Evolutionary conservation across 352 stramenopile genomes (phyloP).

Genomic region (Pythium grandisporangium): DNA sequence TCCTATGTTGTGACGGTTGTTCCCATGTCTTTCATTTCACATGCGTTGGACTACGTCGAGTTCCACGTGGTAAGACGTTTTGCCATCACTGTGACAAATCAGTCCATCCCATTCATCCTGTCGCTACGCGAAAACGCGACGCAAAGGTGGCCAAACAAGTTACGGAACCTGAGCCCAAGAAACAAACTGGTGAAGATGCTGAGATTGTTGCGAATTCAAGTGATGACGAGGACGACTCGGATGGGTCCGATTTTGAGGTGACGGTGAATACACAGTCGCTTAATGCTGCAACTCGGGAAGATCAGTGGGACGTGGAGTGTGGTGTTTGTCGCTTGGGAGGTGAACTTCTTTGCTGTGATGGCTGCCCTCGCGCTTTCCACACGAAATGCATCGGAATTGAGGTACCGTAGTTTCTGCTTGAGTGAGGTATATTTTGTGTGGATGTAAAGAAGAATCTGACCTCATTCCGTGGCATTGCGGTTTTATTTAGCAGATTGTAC

Average conservation of each 20-base stretch:
- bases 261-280: slow-evolving; percentile 8
- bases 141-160: slow-evolving; percentile 1
- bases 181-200: too few relatives aligned
- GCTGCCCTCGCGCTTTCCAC: slow-evolving; percentile 90
- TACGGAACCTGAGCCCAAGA: background rate
- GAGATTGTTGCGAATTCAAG: too few relatives aligned
- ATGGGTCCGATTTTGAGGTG: slow-evolving; percentile 10
- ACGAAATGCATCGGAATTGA: slow-evolving; percentile 67
- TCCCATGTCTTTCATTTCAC: slow-evolving; percentile 87
- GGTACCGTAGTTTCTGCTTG: slow-evolving; percentile 8
- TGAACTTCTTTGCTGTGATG: slow-evolving; percentile 86
- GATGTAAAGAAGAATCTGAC: background rate
- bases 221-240: slow-evolving; percentile 1
- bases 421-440: background rate
- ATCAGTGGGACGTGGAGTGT: slow-evolving; percentile 88
- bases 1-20: slow-evolving; percentile 89
- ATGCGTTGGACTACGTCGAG: slow-evolving; percentile 70
- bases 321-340: slow-evolving; percentile 77
- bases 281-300: slow-evolving; percentile 31
- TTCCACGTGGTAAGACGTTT: slow-evolving; percentile 81
- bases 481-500: slow-evolving; percentile 3
- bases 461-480: background rate
- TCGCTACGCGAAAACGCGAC: slow-evolving; percentile 2
- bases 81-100: slow-evolving; percentile 68
- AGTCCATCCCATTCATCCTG: slow-evolving; percentile 59